Percentiles rank a stretch among this genome's conserved stretches.
These are phyloP conservation scores for Escovopsis sp. DNA, from an alignment of 2,329 filamentous ascomycete species.

Conservation along the genomic window DNA sequence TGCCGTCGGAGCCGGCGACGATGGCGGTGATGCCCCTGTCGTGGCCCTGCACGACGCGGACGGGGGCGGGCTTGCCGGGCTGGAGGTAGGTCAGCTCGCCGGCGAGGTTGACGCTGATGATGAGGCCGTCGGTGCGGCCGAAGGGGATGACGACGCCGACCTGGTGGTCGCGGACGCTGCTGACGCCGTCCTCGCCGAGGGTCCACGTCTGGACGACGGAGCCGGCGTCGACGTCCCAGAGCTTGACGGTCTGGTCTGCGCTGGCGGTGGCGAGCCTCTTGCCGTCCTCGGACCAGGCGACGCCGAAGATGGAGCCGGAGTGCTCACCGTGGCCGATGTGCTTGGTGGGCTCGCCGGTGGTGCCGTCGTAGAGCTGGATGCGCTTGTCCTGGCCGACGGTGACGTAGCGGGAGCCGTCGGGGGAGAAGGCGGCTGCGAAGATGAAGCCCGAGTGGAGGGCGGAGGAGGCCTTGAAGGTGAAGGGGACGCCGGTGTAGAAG, in stretches of 20 bases:
- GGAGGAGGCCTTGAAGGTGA: conserved; percentile 85
- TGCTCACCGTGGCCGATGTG: conserved; percentile 75
- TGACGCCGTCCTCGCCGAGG: conserved; percentile 63
- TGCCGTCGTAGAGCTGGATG: conserved; percentile 93
- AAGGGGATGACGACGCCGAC: conserved; percentile 86
- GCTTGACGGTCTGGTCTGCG: conserved; percentile 84
- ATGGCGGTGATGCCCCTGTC: conserved; percentile 82
- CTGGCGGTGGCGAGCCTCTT: conserved; percentile 80
- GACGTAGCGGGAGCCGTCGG: conserved; percentile 67
- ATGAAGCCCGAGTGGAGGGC: conserved; percentile 79
- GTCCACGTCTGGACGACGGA: conserved; percentile 71
- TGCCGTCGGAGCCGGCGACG: conserved; percentile 26
- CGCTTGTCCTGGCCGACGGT: conserved; percentile 85
- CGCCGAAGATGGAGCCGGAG: conserved; percentile 81
- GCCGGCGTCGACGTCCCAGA: conserved; percentile 80
- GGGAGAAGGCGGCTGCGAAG: conserved; percentile 76
- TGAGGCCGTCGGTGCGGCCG: conserved; percentile 66
- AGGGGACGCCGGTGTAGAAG: conserved; percentile 87
- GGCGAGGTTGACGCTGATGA: conserved; percentile 78
- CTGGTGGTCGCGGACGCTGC: conserved; percentile 71
- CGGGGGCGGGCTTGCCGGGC: conserved; percentile 54
- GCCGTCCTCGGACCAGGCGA: conserved; percentile 81
- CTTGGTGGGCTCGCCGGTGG: conserved; percentile 71
- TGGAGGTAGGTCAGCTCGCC: conserved; percentile 84
- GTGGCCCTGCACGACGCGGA: conserved; percentile 67